Evolutionary conservation across 768 basidiomycete species (phyloP).

Genomic region (Imleria badia): DNA sequence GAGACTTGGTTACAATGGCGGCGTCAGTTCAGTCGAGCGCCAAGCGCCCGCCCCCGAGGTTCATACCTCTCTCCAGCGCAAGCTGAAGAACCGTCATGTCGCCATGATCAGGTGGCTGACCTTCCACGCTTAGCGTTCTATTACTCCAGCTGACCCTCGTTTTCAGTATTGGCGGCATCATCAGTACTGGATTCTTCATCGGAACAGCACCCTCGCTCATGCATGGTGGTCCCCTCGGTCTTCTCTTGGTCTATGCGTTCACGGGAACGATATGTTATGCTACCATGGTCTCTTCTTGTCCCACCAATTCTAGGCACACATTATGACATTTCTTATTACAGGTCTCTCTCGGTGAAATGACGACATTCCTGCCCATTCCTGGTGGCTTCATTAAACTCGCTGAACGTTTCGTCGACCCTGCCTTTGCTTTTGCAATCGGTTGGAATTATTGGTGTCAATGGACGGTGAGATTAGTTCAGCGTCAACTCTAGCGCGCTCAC

Average conservation of each 20-base stretch:
- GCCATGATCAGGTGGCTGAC: conserved; percentile 1
- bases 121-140: background rate
- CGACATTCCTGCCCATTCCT: background rate
- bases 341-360: conserved; percentile 6
- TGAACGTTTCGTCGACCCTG: background rate
- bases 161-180: too few relatives aligned
- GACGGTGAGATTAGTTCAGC: background rate
- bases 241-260: background rate
- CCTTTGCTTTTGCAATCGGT: too few relatives aligned
- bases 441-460: too few relatives aligned
- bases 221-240: too few relatives aligned
- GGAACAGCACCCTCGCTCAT: too few relatives aligned
- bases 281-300: background rate
- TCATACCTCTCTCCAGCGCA: background rate
- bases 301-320: background rate
- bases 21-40: conserved; percentile 6
- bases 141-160: too few relatives aligned
- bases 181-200: too few relatives aligned
- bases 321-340: background rate
- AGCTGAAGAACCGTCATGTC: too few relatives aligned
- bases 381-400: conserved; percentile 5
- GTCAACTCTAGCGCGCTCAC: background rate
- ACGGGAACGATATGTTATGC: background rate
- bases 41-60: background rate
- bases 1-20: too few relatives aligned